These are phyloP conservation scores for Fusarium euwallaceae DNA, from an alignment of 2,329 filamentous ascomycete species.

Conservation along the genomic window DNA sequence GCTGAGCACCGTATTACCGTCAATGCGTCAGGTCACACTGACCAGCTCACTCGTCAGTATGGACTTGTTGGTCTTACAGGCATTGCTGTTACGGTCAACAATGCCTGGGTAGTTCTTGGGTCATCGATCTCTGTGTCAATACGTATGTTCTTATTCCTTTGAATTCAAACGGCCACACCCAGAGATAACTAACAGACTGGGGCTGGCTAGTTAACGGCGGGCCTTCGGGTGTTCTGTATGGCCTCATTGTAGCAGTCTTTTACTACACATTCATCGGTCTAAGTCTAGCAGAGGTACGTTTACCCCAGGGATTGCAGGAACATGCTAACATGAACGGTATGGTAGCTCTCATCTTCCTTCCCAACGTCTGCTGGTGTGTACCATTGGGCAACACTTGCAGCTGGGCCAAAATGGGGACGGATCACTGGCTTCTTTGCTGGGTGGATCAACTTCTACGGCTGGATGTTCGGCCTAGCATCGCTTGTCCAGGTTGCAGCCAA, in stretches of 20 bases:
- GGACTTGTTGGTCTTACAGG: constrained; percentile 43
- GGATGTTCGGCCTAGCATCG: constrained; percentile 47
- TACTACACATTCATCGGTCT: constrained; percentile 44
- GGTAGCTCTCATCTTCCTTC: constrained; percentile 41
- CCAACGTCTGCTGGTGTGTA: constrained; percentile 44
- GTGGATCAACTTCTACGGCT: constrained; percentile 48
- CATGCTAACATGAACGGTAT: background rate
- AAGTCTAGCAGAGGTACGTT: constrained; percentile 41
- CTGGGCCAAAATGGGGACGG: constrained; percentile 42
- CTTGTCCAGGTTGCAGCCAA: constrained; percentile 44
- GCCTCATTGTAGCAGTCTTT: constrained; percentile 37
- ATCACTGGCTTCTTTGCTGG: constrained; percentile 42
- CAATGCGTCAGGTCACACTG: constrained; percentile 39
- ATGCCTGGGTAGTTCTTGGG: constrained; percentile 44
- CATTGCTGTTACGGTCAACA: constrained; percentile 45
- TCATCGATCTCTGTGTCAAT: constrained; percentile 45
- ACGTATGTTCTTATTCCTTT: constrained; percentile 7
- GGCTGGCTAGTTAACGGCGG: constrained; percentile 37
- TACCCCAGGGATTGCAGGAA: rapidly evolving
- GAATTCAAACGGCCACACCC: background rate
- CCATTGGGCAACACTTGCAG: constrained; percentile 44
- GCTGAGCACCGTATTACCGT: constrained; percentile 19
- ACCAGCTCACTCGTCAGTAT: constrained; percentile 43
- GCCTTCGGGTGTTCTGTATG: constrained; percentile 42
- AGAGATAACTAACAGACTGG: background rate